These are phyloP conservation scores for Globisporangium sylvaticum DNA, from an alignment of 352 stramenopile genomes.

Conservation along the genomic window DNA sequence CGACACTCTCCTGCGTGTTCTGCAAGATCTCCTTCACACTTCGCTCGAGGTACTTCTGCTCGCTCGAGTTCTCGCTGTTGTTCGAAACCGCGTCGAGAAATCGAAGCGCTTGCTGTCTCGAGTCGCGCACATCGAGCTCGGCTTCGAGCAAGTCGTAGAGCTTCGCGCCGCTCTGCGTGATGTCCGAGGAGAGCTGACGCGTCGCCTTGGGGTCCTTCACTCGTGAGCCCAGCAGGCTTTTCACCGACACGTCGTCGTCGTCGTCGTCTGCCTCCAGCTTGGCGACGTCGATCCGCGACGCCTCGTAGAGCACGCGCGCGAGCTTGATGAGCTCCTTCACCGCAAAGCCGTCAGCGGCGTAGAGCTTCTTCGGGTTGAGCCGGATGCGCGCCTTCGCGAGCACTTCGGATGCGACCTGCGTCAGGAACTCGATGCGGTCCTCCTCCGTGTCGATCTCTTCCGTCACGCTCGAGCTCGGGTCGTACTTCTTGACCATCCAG, in stretches of 20 bases:
- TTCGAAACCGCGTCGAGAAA: constrained; percentile 91
- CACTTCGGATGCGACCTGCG: constrained; percentile 76
- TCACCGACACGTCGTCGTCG: constrained; percentile 66
- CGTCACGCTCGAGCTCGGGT: constrained; percentile 79
- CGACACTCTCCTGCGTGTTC: constrained; percentile 81
- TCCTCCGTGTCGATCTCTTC: constrained; percentile 95
- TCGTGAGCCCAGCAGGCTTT: constrained; percentile 65
- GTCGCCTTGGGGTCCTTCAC: constrained; percentile 89
- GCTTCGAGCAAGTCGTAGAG: constrained; percentile 91
- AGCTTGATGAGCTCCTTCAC: constrained; percentile 95
- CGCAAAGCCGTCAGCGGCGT: constrained; percentile 91
- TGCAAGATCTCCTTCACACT: constrained; percentile 72
- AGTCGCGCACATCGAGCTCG: constrained; percentile 86
- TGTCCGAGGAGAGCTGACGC: constrained; percentile 89
- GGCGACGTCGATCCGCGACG: constrained; percentile 64
- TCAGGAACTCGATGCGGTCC: constrained; percentile 93
- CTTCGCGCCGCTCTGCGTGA: constrained; percentile 91
- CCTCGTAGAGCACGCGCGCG: constrained; percentile 90
- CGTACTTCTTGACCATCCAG: constrained; percentile 95
- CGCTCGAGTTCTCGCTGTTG: constrained; percentile 77
- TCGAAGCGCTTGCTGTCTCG: constrained; percentile 78
- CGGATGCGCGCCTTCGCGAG: constrained; percentile 89
- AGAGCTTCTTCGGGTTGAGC: constrained; percentile 95
- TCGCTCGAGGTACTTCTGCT: constrained; percentile 88
- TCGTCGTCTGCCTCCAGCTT: constrained; percentile 62